phyloP scores from a whole-genome alignment of 371 early-diverging fungal species.

The Mortierella sp. region DNA sequence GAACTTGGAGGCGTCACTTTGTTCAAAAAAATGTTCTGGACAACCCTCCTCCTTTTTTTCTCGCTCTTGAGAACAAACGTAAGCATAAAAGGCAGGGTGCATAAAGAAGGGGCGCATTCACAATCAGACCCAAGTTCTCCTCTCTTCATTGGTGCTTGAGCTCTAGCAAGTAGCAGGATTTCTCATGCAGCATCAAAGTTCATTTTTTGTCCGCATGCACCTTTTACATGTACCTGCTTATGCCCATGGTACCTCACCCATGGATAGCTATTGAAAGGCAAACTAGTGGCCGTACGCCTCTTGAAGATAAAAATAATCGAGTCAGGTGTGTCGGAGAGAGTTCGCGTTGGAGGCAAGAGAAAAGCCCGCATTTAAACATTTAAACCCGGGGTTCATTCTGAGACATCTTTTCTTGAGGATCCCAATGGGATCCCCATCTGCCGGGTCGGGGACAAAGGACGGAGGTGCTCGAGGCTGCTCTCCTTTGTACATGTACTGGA shows the following conservation, averaged over 20 bases:
- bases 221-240: too few species aligned
- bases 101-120: not conserved
- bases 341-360: not conserved
- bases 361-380: not conserved
- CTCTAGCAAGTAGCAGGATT: too few species aligned
- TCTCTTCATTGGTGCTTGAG: constrained; percentile 1
- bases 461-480: not conserved
- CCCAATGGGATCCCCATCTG: not conserved
- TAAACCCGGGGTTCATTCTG: not conserved
- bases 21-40: not conserved
- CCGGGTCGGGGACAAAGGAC: not conserved
- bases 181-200: too few species aligned
- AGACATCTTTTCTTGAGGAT: not conserved
- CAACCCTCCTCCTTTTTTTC: not conserved
- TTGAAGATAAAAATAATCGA: not conserved
- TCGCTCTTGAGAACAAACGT: not conserved
- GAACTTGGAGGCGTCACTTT: not conserved
- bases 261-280: too few species aligned
- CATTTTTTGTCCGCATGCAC: too few species aligned
- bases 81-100: not conserved
- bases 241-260: too few species aligned
- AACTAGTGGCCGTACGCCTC: not conserved
- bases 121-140: not conserved
- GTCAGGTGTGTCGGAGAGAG: constrained; percentile 1
- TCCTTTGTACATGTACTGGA: not conserved